Evolutionary conservation across 352 stramenopile genomes (phyloP).

Genomic region (Phytophthora pinifolia): DNA sequence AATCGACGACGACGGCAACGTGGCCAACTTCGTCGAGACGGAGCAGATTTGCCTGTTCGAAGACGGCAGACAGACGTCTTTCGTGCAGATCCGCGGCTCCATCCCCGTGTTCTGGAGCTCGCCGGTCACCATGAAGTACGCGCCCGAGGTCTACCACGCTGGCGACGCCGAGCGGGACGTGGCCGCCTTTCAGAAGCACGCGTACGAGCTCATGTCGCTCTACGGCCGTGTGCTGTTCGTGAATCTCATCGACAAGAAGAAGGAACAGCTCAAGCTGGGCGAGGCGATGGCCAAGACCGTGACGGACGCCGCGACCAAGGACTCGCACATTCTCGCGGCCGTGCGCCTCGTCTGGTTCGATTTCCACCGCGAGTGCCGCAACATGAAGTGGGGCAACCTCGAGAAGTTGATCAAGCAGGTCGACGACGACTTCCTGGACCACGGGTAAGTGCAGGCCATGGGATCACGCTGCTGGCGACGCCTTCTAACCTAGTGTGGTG

Average conservation of each 20-base stretch:
- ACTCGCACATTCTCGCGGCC: constrained; percentile 66
- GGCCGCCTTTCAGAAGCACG: constrained; percentile 55
- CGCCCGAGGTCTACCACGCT: constrained; percentile 82
- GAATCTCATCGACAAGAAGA: constrained; percentile 96
- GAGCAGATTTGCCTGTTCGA: constrained; percentile 91
- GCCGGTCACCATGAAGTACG: constrained; percentile 92
- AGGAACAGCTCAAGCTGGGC: constrained; percentile 92
- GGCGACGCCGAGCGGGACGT: constrained; percentile 45
- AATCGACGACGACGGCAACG: constrained; percentile 88
- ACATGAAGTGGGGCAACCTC: constrained; percentile 93
- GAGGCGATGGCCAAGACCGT: constrained; percentile 87
- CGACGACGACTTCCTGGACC: constrained; percentile 78
- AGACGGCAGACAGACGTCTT: constrained; percentile 57
- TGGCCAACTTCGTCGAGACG: constrained; percentile 96
- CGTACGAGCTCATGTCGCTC: constrained; percentile 60
- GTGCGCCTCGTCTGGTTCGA: constrained; percentile 94
- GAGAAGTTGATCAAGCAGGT: constrained; percentile 89
- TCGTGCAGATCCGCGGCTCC: constrained; percentile 91
- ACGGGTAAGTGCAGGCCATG: constrained; percentile 34
- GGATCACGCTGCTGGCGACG: neutral
- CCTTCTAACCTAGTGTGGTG: neutral
- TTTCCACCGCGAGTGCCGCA: constrained; percentile 96
- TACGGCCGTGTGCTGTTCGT: constrained; percentile 88
- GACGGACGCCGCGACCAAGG: constrained; percentile 42
- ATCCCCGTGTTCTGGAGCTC: constrained; percentile 95